Conservation (phyloP, 83 land plant species). For the Picea abies region DNA sequence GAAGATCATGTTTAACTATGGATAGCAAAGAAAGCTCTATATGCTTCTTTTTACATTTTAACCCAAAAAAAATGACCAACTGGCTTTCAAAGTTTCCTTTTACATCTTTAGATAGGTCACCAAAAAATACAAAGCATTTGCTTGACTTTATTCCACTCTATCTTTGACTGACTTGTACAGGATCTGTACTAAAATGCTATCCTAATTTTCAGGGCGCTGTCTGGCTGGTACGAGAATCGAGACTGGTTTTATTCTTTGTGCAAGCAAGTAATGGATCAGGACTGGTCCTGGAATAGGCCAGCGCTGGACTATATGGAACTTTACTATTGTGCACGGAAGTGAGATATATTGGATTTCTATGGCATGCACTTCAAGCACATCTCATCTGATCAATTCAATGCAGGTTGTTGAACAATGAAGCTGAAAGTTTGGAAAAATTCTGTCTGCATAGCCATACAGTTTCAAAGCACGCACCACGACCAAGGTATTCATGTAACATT, state of each 20-base stretch:
- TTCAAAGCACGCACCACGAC: no score
- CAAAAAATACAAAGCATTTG: conserved; percentile 2
- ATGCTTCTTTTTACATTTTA: no score
- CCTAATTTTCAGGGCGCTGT: conserved; percentile 64
- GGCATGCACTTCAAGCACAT: no score
- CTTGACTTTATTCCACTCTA: neutral
- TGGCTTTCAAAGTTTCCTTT: neutral
- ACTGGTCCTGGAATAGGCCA: conserved; percentile 97
- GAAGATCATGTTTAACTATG: no score
- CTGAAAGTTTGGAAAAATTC: no score
- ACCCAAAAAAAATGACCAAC: no score
- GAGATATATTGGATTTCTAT: neutral
- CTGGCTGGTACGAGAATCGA: conserved; percentile 82
- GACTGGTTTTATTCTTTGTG: conserved; percentile 76
- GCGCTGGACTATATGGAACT: conserved; percentile 91
- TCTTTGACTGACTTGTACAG: neutral
- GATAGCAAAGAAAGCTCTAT: no score
- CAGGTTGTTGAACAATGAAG: no score
- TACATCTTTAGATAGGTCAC: neutral
- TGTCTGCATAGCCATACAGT: no score
- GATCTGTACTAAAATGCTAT: conserved; percentile 8
- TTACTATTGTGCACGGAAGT: conserved; percentile 75
- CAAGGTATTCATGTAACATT: no score
- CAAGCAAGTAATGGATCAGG: conserved; percentile 94
- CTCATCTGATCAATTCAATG: no score